A percentile compares a stretch with the other conserved stretches of the same genome.
phyloP scores from a whole-genome alignment of 2,329 filamentous ascomycete species.

The Lasiodiplodia sp. region DNA sequence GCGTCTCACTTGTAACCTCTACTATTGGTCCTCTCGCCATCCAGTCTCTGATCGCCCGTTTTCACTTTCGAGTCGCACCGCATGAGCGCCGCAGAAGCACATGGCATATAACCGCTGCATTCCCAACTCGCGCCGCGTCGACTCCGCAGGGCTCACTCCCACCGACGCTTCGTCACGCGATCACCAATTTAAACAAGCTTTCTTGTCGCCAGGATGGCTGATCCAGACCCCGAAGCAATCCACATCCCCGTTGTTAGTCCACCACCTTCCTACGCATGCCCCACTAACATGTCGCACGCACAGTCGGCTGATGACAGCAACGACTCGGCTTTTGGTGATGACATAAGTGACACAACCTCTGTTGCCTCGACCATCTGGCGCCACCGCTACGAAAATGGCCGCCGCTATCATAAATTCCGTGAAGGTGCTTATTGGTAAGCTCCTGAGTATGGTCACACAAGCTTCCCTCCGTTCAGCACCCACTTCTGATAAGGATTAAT shows the following conservation, averaged over 20 bases:
- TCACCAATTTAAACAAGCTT: background rate
- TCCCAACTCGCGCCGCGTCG: background rate
- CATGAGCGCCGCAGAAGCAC: background rate
- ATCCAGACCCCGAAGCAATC: background rate
- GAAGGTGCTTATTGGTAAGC: conserved; percentile 18
- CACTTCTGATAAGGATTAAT: too few relatives aligned
- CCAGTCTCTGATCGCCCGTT: background rate
- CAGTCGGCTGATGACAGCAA: conserved; percentile 32
- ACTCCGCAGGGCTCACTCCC: background rate
- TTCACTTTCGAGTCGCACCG: background rate
- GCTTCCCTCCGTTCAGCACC: background rate
- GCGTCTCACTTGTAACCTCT: background rate
- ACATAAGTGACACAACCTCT: conserved; percentile 41
- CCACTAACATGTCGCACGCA: background rate
- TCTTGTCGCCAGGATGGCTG: background rate
- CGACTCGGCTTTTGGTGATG: conserved; percentile 39
- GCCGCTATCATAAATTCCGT: conserved; percentile 20
- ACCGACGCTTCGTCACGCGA: background rate
- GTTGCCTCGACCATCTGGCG: conserved; percentile 40
- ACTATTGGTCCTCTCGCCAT: background rate
- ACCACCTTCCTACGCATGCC: background rate
- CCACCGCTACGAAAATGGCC: conserved; percentile 38
- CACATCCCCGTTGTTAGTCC: conserved; percentile 3
- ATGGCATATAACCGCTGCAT: conserved; percentile 1
- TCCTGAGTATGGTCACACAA: background rate